These are phyloP conservation scores for Trypanosoma avium DNA, from an alignment of 208 protist species.

Conservation along the genomic window DNA sequence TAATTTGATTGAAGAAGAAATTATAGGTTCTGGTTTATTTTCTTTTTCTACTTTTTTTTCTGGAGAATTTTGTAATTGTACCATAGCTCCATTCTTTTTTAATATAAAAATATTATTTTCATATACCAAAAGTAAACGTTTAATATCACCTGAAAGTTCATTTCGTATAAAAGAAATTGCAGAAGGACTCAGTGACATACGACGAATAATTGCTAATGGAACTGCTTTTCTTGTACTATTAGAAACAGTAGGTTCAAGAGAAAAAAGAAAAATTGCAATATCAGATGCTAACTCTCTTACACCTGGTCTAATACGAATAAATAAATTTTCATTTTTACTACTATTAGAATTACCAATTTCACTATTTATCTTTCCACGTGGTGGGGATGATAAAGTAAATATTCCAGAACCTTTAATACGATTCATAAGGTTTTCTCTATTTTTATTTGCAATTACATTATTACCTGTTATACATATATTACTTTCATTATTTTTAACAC, in stretches of 20 bases:
- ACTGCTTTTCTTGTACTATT: slow-evolving; percentile 10
- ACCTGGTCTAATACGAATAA: slow-evolving; percentile 17
- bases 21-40: neutral
- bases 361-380: neutral
- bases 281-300: slow-evolving; percentile 22
- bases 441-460: slow-evolving; percentile 1
- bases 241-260: slow-evolving; percentile 5
- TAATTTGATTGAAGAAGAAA: neutral
- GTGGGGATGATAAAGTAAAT: slow-evolving; percentile 2
- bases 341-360: no score
- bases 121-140: slow-evolving; percentile 21
- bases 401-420: slow-evolving; percentile 20
- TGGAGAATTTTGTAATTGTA: neutral
- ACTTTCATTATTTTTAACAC: neutral
- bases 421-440: slow-evolving; percentile 6
- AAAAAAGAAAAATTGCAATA: slow-evolving; percentile 17
- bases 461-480: neutral
- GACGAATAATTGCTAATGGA: slow-evolving; percentile 11
- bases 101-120: slow-evolving; percentile 14
- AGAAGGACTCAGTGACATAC: slow-evolving; percentile 18
- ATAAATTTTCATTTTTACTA: neutral
- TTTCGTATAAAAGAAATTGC: slow-evolving; percentile 19
- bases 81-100: slow-evolving; percentile 20
- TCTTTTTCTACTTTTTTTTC: neutral
- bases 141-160: slow-evolving; percentile 23